Percentiles rank a stretch among this genome's conserved stretches.
These are phyloP conservation scores for Candida ipomoeae DNA, from an alignment of 805 yeast species.

Conservation along the genomic window DNA sequence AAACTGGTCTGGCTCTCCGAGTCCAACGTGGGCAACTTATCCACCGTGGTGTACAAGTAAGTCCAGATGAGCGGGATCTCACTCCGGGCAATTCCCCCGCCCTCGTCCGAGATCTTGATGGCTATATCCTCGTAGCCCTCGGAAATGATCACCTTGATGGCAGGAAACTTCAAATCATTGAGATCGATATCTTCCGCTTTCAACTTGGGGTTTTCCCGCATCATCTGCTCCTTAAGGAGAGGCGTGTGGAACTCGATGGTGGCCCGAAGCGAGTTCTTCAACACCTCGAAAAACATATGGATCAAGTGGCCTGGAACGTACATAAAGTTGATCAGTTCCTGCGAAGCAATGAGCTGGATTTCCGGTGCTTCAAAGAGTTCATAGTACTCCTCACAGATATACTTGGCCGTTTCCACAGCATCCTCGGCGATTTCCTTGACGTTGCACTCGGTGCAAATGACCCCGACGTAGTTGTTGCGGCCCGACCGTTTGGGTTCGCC, in stretches of 20 bases:
- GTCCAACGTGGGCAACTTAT: constrained; percentile 62
- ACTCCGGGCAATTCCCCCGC: constrained; percentile 87
- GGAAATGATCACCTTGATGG: constrained; percentile 80
- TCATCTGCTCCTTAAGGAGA: constrained; percentile 35
- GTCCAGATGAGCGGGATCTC: constrained; percentile 88
- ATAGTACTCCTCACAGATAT: constrained; percentile 87
- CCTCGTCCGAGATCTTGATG: constrained; percentile 86
- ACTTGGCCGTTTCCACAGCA: constrained; percentile 86
- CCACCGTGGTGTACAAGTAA: constrained; percentile 84
- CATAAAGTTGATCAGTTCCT: constrained; percentile 71
- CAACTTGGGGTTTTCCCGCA: constrained; percentile 40
- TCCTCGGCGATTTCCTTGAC: constrained; percentile 79
- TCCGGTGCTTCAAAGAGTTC: constrained; percentile 84
- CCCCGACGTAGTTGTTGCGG: constrained; percentile 73
- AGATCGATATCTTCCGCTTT: constrained; percentile 38
- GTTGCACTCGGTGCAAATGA: constrained; percentile 80
- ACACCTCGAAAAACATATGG: constrained; percentile 85
- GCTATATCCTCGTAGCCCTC: constrained; percentile 90
- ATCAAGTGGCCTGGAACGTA: constrained; percentile 91
- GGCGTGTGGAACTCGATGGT: constrained; percentile 78
- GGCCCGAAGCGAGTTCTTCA: constrained; percentile 83
- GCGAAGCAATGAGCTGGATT: constrained; percentile 72
- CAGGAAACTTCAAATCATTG: constrained; percentile 71
- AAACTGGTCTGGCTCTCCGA: constrained; percentile 61
- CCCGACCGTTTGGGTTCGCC: constrained; percentile 9